Evolutionary conservation across 2,329 filamentous ascomycete genomes (phyloP), one percentile per base, ranked within the genome.

Genomic region (Ophiosphaerella korrae): DNA sequence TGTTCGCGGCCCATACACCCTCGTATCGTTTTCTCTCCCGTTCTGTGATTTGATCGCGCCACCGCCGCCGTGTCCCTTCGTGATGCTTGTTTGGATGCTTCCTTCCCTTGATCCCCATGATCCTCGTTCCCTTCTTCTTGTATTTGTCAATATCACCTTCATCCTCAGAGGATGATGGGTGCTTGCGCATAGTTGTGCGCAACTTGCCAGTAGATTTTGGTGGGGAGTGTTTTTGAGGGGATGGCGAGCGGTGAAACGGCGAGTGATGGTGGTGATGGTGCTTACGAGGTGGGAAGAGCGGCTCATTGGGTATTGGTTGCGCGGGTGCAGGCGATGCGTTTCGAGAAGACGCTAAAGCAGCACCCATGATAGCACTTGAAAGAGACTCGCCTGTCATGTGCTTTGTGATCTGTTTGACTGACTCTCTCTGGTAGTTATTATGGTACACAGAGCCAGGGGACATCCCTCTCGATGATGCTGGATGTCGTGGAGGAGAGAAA

Each of bases 1-100:
- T 84, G 63, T 94, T 94, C 36, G 88, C 90, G 1, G 90, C 90
- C 89, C 89, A 94, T 1, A 94, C 83, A 2, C 88, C 90, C 71
- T 93, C 90, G 71, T 94, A 94, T 1, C 90, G 82, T 65, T 88
- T 89, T n/a, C 88, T 79, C 66, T 94, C 89, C 5, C 84, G 78
- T 41, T 84, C 81, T 0, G 87, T 89, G 36, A 94, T 83, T 53
- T 85, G 80, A 59, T 92, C 89, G 36, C 88, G 83, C 90, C 90
- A 94, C 6, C 88, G 83, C 64, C 85, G 87, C 14, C 89, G 82
- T 3, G 88, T 82, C 0, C 88, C 89, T 68, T 93, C 89, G 62
- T 90, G 85, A 64, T 94, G 89, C 60, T 85, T 84, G 64, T 84
- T 82, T 1, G 86, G 82, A 68, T 92, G 89, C 56, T 80, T 81